Conservation (phyloP, 2,329 filamentous ascomycete genomes). For the Ophiocordyceps sinensis region DNA sequence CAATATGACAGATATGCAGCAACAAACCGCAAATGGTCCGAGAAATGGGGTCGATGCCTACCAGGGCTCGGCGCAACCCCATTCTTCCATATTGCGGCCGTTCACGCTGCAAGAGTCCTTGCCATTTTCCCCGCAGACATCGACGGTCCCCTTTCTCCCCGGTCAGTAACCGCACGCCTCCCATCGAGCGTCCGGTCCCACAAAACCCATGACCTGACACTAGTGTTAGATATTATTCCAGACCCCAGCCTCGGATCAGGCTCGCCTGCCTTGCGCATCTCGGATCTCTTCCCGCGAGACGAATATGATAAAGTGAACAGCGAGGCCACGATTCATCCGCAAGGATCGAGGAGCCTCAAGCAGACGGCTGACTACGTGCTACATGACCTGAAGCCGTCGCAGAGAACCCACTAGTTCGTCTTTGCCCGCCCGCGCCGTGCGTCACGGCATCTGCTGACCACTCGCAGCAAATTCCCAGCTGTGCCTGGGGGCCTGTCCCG, state of each 20-base stretch:
- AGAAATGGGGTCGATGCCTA: slow-evolving; percentile 19
- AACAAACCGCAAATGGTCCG: slow-evolving; percentile 14
- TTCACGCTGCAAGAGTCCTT: slow-evolving; percentile 61
- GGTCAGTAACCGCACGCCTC: slow-evolving; percentile 32
- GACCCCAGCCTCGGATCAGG: slow-evolving; percentile 45
- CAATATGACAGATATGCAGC: slow-evolving; percentile 17
- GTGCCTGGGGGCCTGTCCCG: slow-evolving; percentile 11
- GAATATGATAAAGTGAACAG: slow-evolving; percentile 56
- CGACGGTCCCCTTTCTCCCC: slow-evolving; percentile 63
- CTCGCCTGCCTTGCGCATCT: slow-evolving; percentile 34
- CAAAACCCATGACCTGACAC: not conserved
- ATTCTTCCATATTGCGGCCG: slow-evolving; percentile 22
- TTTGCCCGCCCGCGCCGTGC: not conserved
- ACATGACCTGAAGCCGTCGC: slow-evolving; percentile 56
- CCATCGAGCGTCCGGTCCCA: too few relatives aligned
- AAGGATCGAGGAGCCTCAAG: slow-evolving; percentile 51
- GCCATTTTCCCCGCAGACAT: slow-evolving; percentile 70
- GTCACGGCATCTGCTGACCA: slow-evolving; percentile 11
- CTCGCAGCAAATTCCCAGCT: slow-evolving; percentile 36
- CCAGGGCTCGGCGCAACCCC: slow-evolving; percentile 9
- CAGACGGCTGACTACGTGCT: slow-evolving; percentile 62
- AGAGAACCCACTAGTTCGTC: slow-evolving; percentile 52
- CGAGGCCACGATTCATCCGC: slow-evolving; percentile 45
- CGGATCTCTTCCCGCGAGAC: slow-evolving; percentile 33
- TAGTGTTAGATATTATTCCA: slow-evolving; percentile 45